Percentiles rank a stretch among this genome's conserved stretches.
phyloP scores from a whole-genome alignment of 768 basidiomycete genomes.

The Dictyophora rubrovolvata region DNA sequence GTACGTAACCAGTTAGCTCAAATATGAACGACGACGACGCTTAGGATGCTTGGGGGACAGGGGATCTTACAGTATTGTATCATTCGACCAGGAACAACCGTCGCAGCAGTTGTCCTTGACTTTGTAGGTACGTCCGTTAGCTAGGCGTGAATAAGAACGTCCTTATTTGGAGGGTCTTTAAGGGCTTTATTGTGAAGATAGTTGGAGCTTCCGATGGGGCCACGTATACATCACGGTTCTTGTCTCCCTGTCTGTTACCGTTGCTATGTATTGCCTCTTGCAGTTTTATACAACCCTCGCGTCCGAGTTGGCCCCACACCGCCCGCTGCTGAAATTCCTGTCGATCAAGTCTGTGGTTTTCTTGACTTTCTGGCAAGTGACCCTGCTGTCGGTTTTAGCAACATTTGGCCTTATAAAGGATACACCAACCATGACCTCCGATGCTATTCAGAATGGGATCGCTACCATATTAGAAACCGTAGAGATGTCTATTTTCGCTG shows the following conservation, averaged over 20 bases:
- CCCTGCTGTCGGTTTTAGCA: constrained; percentile 44
- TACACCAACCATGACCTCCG: constrained; percentile 60
- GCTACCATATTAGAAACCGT: constrained; percentile 58
- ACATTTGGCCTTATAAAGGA: constrained; percentile 54
- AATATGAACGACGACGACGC: too few species aligned
- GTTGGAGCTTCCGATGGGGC: constrained; percentile 58
- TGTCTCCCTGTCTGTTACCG: constrained; percentile 59
- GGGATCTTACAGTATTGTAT: constrained; percentile 66
- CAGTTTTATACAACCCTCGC: constrained; percentile 58
- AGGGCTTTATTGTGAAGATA: constrained; percentile 57
- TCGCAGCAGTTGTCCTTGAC: constrained; percentile 52
- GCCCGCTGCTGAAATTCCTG: constrained; percentile 58
- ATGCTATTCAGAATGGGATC: constrained; percentile 63
- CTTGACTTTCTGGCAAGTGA: constrained; percentile 70
- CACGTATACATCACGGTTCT: constrained; percentile 55
- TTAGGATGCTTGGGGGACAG: background rate
- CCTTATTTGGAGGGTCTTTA: background rate
- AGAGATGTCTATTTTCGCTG: constrained; percentile 69
- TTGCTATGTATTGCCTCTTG: constrained; percentile 71
- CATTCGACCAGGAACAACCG: constrained; percentile 48
- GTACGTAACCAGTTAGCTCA: background rate
- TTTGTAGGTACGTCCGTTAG: constrained; percentile 30
- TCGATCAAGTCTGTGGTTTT: constrained; percentile 70
- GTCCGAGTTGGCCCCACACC: constrained; percentile 41
- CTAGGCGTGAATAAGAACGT: background rate